A percentile compares a stretch with the other conserved stretches of the same genome.
These are phyloP conservation scores for Colletotrichum noveboracense DNA, from an alignment of 2,329 filamentous ascomycete species.

Conservation along the genomic window DNA sequence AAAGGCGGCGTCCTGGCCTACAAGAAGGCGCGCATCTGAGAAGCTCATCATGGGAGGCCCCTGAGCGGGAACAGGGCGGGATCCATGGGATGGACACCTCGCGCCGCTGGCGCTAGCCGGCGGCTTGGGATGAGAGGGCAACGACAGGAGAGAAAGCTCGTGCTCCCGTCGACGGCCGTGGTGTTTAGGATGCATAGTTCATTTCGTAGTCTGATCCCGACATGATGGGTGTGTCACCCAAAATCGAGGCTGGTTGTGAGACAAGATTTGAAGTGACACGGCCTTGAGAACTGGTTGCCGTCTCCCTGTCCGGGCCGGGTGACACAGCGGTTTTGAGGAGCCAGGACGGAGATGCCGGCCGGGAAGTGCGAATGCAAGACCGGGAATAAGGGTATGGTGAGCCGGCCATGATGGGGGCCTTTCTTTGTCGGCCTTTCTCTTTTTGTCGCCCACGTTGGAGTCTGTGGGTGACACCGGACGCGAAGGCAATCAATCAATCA, in stretches of 20 bases:
- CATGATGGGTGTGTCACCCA: background rate
- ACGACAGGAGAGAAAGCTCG: background rate
- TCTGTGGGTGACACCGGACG: background rate
- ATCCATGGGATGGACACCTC: constrained; percentile 15
- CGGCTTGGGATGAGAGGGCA: constrained; percentile 8
- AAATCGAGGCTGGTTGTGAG: background rate
- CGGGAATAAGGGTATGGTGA: background rate
- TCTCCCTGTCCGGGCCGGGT: constrained; percentile 5
- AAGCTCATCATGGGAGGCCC: constrained; percentile 17
- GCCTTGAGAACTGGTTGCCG: background rate
- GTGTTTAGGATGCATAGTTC: background rate
- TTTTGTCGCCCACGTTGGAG: background rate
- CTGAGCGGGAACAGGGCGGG: constrained; percentile 17
- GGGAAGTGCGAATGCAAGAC: background rate
- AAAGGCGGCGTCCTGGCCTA: background rate
- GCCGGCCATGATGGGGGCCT: background rate
- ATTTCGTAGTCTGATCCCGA: background rate
- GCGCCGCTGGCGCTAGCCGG: constrained; percentile 12
- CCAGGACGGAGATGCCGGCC: background rate
- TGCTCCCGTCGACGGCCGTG: background rate
- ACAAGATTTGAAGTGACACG: constrained; percentile 3
- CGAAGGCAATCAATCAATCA: background rate
- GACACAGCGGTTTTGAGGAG: background rate
- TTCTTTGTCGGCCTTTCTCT: background rate
- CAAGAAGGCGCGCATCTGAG: background rate